phyloP scores from a whole-genome alignment of 495 filamentous ascomycete species.

The Penicillium ochrochloron region DNA sequence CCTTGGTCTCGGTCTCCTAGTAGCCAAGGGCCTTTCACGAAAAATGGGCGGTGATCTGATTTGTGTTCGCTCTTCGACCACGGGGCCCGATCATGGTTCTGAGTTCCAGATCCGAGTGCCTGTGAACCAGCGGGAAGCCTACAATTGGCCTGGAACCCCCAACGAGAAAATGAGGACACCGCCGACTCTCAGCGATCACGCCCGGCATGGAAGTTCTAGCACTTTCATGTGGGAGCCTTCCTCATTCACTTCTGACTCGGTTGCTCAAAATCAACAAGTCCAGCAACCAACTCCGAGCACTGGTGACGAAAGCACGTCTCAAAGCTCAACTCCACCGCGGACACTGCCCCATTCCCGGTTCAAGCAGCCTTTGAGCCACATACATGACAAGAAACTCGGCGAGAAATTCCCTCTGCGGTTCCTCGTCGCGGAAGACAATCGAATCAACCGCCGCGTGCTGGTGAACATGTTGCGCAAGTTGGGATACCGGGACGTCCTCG shows the following conservation, averaged over 20 bases:
- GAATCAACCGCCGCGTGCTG: constrained; percentile 75
- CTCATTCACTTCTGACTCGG: constrained; percentile 26
- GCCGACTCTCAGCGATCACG: constrained; percentile 30
- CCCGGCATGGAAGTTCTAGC: constrained; percentile 31
- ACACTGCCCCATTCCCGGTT: constrained; percentile 26
- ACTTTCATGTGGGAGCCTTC: constrained; percentile 31
- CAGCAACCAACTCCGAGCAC: constrained; percentile 43
- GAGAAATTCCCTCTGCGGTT: constrained; percentile 67
- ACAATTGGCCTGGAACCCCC: constrained; percentile 47
- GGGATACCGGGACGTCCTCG: constrained; percentile 66
- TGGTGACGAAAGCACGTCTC: constrained; percentile 37
- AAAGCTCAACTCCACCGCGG: constrained; percentile 35
- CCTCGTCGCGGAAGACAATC: constrained; percentile 81
- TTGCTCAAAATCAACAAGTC: constrained; percentile 31
- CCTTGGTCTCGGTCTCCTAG: constrained; percentile 73
- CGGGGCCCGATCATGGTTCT: constrained; percentile 68
- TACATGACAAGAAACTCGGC: constrained; percentile 53
- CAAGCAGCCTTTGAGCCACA: constrained; percentile 33
- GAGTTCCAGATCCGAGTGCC: constrained; percentile 78
- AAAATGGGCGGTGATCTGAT: constrained; percentile 77
- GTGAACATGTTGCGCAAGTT: constrained; percentile 72
- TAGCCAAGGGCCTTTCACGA: constrained; percentile 75
- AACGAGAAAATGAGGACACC: constrained; percentile 34
- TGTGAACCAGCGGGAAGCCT: constrained; percentile 54
- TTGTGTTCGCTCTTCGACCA: constrained; percentile 69